These are phyloP conservation scores for Telopea speciosissima DNA, from an alignment of 177 flowering plant species.

Conservation along the genomic window DNA sequence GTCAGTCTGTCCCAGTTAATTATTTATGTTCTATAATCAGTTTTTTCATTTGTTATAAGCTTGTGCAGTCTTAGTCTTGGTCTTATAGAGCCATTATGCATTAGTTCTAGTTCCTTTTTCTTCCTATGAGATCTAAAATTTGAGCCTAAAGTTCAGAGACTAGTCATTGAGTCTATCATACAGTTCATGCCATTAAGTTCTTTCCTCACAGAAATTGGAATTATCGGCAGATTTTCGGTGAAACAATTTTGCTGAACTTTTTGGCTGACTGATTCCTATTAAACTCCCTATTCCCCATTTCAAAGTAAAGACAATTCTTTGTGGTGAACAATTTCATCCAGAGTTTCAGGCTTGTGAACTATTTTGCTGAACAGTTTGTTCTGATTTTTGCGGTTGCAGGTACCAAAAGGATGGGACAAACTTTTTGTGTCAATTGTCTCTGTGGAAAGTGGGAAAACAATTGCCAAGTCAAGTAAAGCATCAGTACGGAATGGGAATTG, in stretches of 20 bases:
- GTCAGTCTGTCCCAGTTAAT: too few relatives aligned
- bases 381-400: slow-evolving; percentile 32
- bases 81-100: too few relatives aligned
- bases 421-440: slow-evolving; percentile 54
- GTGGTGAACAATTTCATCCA: not conserved
- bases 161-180: too few relatives aligned
- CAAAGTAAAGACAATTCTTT: not conserved
- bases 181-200: too few relatives aligned
- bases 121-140: too few relatives aligned
- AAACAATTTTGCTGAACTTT: not conserved
- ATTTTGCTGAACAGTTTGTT: not conserved
- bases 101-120: too few relatives aligned
- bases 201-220: too few relatives aligned
- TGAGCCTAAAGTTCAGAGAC: too few relatives aligned
- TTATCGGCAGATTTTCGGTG: not conserved
- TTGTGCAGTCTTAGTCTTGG: too few relatives aligned
- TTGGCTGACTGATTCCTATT: not conserved
- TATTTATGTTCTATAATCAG: too few relatives aligned
- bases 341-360: not conserved
- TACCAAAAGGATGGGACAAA: slow-evolving; percentile 91
- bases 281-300: not conserved
- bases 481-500: slow-evolving; percentile 60
- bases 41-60: too few relatives aligned
- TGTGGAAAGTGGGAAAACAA: slow-evolving; percentile 60
- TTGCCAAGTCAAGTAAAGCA: slow-evolving; percentile 55